phyloP scores from a whole-genome alignment of 2,329 filamentous ascomycete species.

The Dactylellina haptotyla region DNA sequence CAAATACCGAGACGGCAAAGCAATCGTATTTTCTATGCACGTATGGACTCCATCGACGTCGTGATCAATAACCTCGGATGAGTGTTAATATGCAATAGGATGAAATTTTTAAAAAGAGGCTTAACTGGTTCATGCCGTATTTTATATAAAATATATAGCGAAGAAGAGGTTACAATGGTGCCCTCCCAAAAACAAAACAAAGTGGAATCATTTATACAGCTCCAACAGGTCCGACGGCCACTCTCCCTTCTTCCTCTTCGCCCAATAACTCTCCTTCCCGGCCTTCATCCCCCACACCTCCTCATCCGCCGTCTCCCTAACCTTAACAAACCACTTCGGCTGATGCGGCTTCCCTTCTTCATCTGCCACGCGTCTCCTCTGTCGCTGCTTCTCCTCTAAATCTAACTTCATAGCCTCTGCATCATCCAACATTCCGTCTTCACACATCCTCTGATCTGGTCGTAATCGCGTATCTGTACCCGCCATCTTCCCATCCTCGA shows the following conservation, averaged over 20 bases:
- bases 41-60: no score
- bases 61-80: no score
- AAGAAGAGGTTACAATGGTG: no score
- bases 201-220: constrained; percentile 33
- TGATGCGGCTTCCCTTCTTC: constrained; percentile 75
- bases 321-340: constrained; percentile 85
- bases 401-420: constrained; percentile 84
- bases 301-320: constrained; percentile 70
- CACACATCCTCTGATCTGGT: constrained; percentile 86
- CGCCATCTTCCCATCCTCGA: constrained; percentile 79
- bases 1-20: no score
- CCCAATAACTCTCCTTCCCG: constrained; percentile 93
- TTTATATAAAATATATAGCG: not conserved
- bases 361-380: constrained; percentile 78
- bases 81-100: no score
- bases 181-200: not conserved
- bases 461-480: constrained; percentile 84
- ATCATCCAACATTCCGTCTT: constrained; percentile 81
- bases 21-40: no score
- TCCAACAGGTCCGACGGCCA: constrained; percentile 61
- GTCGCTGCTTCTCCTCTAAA: constrained; percentile 86
- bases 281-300: constrained; percentile 79
- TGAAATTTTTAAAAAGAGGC: no score
- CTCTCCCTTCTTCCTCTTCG: constrained; percentile 75
- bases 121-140: no score